Percentiles rank a stretch among this genome's conserved stretches.
phyloP scores from a whole-genome alignment of 768 basidiomycete genomes.

The Phanerochaete sordida region DNA sequence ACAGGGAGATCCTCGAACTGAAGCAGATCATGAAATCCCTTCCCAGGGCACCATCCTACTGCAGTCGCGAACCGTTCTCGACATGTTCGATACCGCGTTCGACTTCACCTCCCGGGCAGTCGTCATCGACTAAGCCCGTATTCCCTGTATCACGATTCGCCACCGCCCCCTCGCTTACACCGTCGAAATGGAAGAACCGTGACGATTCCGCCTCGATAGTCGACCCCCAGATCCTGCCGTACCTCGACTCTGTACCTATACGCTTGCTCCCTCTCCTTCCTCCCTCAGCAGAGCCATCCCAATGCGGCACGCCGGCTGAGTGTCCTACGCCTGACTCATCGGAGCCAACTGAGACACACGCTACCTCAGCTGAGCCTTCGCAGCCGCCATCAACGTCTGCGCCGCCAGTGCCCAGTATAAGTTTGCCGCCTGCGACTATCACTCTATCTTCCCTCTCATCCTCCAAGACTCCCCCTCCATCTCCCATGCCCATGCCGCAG shows the following conservation, averaged over 20 bases:
- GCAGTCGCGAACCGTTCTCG: constrained; percentile 22
- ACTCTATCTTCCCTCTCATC: background rate
- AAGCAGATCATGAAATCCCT: constrained; percentile 18
- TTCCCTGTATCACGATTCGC: constrained; percentile 36
- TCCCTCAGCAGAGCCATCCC: background rate
- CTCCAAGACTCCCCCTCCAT: background rate
- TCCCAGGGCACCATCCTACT: constrained; percentile 17
- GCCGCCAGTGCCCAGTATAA: background rate
- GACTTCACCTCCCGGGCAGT: constrained; percentile 19
- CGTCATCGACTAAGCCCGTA: constrained; percentile 44
- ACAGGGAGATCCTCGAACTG: constrained; percentile 21
- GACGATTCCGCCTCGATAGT: constrained; percentile 11
- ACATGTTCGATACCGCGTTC: constrained; percentile 22
- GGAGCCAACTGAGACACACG: background rate
- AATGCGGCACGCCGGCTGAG: background rate
- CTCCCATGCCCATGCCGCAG: background rate
- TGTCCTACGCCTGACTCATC: background rate
- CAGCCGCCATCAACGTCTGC: background rate
- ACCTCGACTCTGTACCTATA: constrained; percentile 50
- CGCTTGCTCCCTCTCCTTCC: constrained; percentile 53
- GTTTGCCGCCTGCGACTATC: background rate
- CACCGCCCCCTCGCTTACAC: constrained; percentile 33
- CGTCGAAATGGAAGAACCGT: constrained; percentile 37
- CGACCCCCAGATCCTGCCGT: constrained; percentile 28
- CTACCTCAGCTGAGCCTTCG: background rate